Evolutionary conservation across 495 filamentous ascomycete species (phyloP).

Genomic region (Penicillium steckii): DNA sequence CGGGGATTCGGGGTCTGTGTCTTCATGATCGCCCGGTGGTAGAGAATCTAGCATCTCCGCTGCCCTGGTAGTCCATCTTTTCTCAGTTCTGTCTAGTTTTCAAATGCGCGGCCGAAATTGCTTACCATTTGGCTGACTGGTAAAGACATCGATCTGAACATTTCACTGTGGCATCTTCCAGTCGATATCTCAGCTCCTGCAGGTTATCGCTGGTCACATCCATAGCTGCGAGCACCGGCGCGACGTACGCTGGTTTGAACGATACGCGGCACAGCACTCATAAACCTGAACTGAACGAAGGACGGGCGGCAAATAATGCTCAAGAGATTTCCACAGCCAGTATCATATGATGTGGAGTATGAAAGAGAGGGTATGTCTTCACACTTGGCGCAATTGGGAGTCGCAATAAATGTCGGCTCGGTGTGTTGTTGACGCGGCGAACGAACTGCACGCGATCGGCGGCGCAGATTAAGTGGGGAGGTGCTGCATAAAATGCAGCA

Average conservation of each 20-base stretch:
- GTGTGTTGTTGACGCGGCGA: conserved; percentile 10
- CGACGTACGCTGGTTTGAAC: neutral
- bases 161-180: conserved; percentile 82
- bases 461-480: conserved; percentile 8
- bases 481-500: no score
- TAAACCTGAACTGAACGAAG: neutral
- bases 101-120: neutral
- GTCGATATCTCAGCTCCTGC: conserved; percentile 55
- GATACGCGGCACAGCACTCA: neutral
- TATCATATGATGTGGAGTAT: neutral
- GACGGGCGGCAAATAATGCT: no score
- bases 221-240: conserved; percentile 25
- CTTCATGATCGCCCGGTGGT: conserved; percentile 44
- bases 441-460: conserved; percentile 2
- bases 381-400: neutral
- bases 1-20: conserved; percentile 58
- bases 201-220: conserved; percentile 41
- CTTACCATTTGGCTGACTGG: conserved; percentile 94
- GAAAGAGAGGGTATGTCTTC: neutral
- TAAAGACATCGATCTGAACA: conserved; percentile 96
- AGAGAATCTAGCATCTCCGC: conserved; percentile 91
- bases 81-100: neutral
- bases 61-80: conserved; percentile 58
- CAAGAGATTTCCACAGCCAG: neutral
- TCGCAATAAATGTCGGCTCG: conserved; percentile 7